Evolutionary conservation across 2,329 filamentous ascomycete genomes (phyloP).

Genomic region (Alternaria consortialis): DNA sequence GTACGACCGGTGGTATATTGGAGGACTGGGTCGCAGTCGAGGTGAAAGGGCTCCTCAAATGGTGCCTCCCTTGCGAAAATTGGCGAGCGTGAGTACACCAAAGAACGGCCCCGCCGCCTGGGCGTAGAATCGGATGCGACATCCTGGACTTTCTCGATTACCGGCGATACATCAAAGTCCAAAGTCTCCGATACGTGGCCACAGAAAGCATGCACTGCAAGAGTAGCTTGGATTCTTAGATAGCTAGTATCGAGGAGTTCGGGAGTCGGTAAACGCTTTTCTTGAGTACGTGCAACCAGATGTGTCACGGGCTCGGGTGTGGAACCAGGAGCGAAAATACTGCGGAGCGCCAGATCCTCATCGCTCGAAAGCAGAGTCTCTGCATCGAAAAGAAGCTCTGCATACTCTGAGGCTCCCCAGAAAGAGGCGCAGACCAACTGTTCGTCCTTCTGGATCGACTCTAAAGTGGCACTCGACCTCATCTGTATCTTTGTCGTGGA

Average conservation of each 20-base stretch:
- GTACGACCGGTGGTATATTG: neutral
- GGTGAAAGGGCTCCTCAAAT: neutral
- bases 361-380: neutral
- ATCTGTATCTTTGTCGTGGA: neutral
- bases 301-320: neutral
- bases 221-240: neutral
- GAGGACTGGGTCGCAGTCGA: slow-evolving; percentile 8
- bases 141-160: neutral
- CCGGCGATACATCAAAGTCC: neutral
- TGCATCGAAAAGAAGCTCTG: slow-evolving; percentile 12
- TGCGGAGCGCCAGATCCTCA: neutral
- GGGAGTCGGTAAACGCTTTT: no score
- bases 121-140: neutral
- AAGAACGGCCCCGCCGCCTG: neutral
- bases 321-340: neutral
- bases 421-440: neutral
- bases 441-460: neutral
- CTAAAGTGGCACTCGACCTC: neutral
- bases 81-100: neutral
- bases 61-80: no score
- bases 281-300: no score
- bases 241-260: slow-evolving; percentile 4
- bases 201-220: neutral
- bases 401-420: neutral
- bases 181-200: neutral